These are phyloP conservation scores for Gossypium mustelinum DNA, from an alignment of 345 rosid genomes.

Conservation along the genomic window DNA sequence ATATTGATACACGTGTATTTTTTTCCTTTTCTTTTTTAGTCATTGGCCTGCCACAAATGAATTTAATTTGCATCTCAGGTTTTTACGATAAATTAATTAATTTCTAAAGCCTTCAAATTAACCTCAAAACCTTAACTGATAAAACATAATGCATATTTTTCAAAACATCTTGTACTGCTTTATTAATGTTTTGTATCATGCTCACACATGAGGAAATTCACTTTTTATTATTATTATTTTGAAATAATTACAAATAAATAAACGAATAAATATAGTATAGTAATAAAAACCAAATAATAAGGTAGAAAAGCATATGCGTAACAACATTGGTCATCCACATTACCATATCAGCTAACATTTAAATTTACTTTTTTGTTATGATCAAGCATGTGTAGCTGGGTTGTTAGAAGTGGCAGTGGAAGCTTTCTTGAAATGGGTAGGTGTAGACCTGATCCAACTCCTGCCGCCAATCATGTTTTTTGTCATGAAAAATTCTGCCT, in stretches of 20 bases:
- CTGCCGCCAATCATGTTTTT: slow-evolving; percentile 18
- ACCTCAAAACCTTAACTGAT: no score
- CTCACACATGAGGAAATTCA: not conserved
- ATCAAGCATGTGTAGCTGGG: not conserved
- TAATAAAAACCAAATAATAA: not conserved
- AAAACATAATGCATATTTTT: no score
- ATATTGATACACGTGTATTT: no score
- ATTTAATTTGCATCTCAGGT: no score
- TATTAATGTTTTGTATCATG: no score
- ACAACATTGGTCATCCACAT: not conserved
- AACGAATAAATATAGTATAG: not conserved
- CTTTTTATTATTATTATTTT: not conserved
- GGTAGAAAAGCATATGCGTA: not conserved
- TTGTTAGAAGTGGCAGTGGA: slow-evolving; percentile 4
- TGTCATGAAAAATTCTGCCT: slow-evolving; percentile 14
- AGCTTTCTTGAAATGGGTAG: slow-evolving; percentile 3
- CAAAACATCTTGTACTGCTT: not conserved
- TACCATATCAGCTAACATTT: not conserved
- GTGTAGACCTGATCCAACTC: slow-evolving; percentile 15
- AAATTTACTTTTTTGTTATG: no score
- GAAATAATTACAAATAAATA: not conserved
- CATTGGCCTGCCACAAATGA: not conserved
- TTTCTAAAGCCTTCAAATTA: no score
- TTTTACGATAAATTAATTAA: no score
- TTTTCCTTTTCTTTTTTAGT: not conserved